Base-by-base conservation (phyloP, 1,284 basidiomycete species). In the Trametes hirsuta region DNA sequence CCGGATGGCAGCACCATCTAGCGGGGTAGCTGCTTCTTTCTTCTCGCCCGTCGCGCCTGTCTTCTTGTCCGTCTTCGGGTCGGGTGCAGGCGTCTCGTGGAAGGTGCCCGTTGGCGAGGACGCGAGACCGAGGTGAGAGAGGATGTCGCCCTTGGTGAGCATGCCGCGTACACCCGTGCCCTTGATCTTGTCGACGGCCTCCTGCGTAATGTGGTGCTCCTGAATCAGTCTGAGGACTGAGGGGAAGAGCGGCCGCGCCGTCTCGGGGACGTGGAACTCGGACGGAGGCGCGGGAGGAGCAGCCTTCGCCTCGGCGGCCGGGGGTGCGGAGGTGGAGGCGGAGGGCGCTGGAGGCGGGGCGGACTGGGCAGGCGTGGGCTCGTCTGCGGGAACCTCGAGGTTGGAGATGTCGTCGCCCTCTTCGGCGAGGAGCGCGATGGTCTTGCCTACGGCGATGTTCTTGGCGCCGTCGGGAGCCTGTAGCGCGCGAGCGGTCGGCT, bases 341-440 rank as follows among this genome's bases (percentile, higher is more conserved):
- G 68, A 48, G n/a, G 60, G 56, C 10, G 55, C 21, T 12, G 52
- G 54, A 25, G 72, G 56, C 44, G 75, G 55, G 53, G 69, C 66
- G 59, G 25, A 70, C 64, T 60, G 68, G 49, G 55, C 41, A 34
- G 61, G 37, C 5, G 59, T 36, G 4, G 64, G 51, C 46, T 65
- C 53, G 72, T 91, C 85, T 63, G 83, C 80, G 2, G 93, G 91
- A 9, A 84, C 78, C 69, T 95, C 84, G 40, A 95, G 84, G 69
- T 91, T 91, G 58, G 93, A 88, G 58, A 98, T 88, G 73, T 98
- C 93, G 74, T 98, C 97, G 3, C 96, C 96, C 75, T 98, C 94
- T 76, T 98, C 96, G n/a, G 92, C 96, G 12, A 97, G 83, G 54
- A 99, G 82, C 15, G 95, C 97, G 68, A 98, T 97, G 30, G 89